These are phyloP conservation scores for Daldinia vernicosa DNA, from an alignment of 495 filamentous ascomycete genomes.

Conservation along the genomic window DNA sequence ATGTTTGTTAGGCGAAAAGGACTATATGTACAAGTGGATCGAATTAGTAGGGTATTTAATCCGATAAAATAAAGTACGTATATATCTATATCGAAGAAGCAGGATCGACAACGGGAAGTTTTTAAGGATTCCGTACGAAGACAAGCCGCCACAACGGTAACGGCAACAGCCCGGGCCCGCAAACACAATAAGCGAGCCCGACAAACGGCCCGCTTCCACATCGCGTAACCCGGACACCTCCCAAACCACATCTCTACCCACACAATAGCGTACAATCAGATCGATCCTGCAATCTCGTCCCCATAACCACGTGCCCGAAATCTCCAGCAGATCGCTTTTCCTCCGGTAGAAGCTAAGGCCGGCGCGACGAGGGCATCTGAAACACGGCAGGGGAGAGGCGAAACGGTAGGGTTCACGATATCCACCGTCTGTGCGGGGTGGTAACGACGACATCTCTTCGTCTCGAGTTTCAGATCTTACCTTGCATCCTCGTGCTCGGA, in stretches of 20 bases:
- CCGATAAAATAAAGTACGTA: no score
- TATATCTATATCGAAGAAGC: not conserved
- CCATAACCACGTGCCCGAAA: constrained; percentile 17
- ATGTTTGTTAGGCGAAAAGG: no score
- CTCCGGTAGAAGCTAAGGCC: not conserved
- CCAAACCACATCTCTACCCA: not conserved
- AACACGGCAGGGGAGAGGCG: not conserved
- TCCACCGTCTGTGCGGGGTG: constrained; percentile 24
- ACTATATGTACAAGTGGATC: no score
- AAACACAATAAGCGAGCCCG: not conserved
- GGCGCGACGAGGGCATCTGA: not conserved
- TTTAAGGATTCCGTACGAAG: not conserved
- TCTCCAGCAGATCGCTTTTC: not conserved
- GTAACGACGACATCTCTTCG: constrained; percentile 3
- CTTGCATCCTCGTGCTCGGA: not conserved
- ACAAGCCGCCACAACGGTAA: not conserved
- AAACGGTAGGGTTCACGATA: not conserved
- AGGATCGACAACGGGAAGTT: not conserved
- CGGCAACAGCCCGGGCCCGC: not conserved
- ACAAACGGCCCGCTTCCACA: not conserved
- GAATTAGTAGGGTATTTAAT: no score
- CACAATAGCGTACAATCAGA: constrained; percentile 2
- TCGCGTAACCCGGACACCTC: not conserved
- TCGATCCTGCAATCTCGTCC: constrained; percentile 18
- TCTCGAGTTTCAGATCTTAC: constrained; percentile 27